A percentile compares a stretch with the other conserved stretches of the same genome.
These are phyloP conservation scores for Trichoderma arundinaceum DNA, from an alignment of 2,329 filamentous ascomycete genomes.

Conservation along the genomic window DNA sequence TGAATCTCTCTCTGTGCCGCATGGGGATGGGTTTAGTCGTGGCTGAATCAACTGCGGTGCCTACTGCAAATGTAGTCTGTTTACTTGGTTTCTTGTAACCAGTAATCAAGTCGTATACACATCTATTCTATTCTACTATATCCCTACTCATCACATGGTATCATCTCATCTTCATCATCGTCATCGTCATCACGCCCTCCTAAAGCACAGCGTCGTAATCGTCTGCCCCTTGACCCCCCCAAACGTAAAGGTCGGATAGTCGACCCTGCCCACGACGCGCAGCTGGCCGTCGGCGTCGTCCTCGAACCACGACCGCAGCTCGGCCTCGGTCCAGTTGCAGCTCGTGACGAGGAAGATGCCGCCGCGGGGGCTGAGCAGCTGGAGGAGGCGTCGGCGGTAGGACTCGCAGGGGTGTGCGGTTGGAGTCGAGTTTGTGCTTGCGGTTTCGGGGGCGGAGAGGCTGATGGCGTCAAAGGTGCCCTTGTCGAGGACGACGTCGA, in stretches of 20 bases:
- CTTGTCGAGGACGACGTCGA: slow-evolving; percentile 95
- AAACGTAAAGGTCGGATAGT: slow-evolving; percentile 88
- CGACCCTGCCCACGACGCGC: slow-evolving; percentile 68
- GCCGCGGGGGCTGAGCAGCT: slow-evolving; percentile 67
- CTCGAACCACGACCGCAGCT: slow-evolving; percentile 81
- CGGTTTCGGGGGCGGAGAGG: slow-evolving; percentile 64
- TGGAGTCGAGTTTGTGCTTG: slow-evolving; percentile 40
- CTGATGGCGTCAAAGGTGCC: slow-evolving; percentile 96
- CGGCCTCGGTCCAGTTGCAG: slow-evolving; percentile 96
- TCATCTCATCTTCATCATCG: neutral
- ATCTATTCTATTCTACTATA: too few relatives aligned
- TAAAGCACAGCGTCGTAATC: slow-evolving; percentile 85
- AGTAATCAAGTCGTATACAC: too few relatives aligned
- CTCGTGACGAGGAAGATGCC: slow-evolving; percentile 87
- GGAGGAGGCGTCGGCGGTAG: slow-evolving; percentile 72
- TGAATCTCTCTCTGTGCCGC: neutral
- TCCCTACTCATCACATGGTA: neutral
- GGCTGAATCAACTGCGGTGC: too few relatives aligned
- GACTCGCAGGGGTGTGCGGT: slow-evolving; percentile 70
- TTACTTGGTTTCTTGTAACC: too few relatives aligned
- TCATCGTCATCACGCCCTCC: neutral
- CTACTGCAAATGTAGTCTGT: too few relatives aligned
- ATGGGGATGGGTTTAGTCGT: too few relatives aligned
- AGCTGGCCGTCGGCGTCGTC: slow-evolving; percentile 54
- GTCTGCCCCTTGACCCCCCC: slow-evolving; percentile 87